phyloP scores from a whole-genome alignment of 2,329 filamentous ascomycete genomes.

The Nigrospora osmanthi region DNA sequence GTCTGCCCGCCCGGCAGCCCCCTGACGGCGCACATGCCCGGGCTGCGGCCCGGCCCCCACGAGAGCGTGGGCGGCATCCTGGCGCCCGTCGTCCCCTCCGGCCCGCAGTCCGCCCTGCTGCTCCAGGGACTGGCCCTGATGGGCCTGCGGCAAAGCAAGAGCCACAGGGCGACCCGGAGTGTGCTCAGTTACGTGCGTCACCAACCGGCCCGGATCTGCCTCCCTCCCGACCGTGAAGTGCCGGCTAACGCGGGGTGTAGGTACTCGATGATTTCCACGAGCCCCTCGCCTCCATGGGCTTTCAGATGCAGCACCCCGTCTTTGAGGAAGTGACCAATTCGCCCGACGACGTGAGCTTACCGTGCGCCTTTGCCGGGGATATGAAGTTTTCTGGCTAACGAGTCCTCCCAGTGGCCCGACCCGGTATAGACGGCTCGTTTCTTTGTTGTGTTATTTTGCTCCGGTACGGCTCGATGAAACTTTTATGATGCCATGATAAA shows the following conservation, averaged over 20 bases:
- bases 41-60: conserved; percentile 50
- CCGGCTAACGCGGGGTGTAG: conserved; percentile 14
- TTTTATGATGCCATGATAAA: too few relatives aligned
- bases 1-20: conserved; percentile 65
- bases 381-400: too few relatives aligned
- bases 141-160: conserved; percentile 75
- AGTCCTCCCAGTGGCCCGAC: too few relatives aligned
- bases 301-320: conserved; percentile 19
- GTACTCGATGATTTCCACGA: conserved; percentile 21
- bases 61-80: conserved; percentile 66
- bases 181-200: conserved; percentile 71
- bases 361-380: too few relatives aligned
- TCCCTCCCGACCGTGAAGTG: too few relatives aligned
- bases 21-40: conserved; percentile 62
- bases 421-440: too few relatives aligned
- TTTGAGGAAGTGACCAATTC: conserved; percentile 25
- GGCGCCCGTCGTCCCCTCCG: conserved; percentile 66
- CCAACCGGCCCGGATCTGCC: neutral
- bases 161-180: conserved; percentile 64
- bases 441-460: too few relatives aligned
- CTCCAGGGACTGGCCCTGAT: conserved; percentile 72
- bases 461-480: too few relatives aligned
- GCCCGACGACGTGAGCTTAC: conserved; percentile 21
- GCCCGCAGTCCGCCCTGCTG: conserved; percentile 60
- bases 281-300: conserved; percentile 22